phyloP scores from a whole-genome alignment of 2,329 filamentous ascomycete species.

The Diaporthe aspalathi region DNA sequence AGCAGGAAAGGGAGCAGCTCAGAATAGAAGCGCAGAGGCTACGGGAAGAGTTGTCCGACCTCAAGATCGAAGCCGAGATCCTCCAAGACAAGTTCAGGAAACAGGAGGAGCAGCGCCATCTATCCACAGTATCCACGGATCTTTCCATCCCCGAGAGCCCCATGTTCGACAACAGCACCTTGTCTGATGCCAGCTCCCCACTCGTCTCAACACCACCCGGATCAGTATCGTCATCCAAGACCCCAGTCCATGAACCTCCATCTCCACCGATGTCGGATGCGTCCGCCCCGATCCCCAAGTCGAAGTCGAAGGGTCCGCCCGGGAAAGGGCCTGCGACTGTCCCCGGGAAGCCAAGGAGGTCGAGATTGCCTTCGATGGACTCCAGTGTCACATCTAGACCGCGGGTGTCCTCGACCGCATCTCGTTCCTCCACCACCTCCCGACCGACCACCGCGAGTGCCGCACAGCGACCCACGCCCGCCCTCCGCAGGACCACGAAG shows the following conservation, averaged over 20 bases:
- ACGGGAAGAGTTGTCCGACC: slow-evolving; percentile 89
- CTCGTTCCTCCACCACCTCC: slow-evolving; percentile 48
- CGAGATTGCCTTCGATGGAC: slow-evolving; percentile 67
- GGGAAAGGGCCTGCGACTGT: slow-evolving; percentile 56
- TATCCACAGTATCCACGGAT: slow-evolving; percentile 71
- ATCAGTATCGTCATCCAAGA: slow-evolving; percentile 57
- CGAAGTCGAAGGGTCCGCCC: slow-evolving; percentile 51
- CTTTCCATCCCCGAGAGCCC: slow-evolving; percentile 75
- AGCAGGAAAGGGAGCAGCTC: slow-evolving; percentile 89
- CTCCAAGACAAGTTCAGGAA: slow-evolving; percentile 93
- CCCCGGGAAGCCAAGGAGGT: slow-evolving; percentile 54
- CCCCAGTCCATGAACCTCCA: slow-evolving; percentile 81
- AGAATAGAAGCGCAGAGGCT: slow-evolving; percentile 92
- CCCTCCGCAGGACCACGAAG: slow-evolving; percentile 59
- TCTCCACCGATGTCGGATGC: slow-evolving; percentile 94
- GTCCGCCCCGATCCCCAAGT: slow-evolving; percentile 70
- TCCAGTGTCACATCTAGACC: slow-evolving; percentile 66
- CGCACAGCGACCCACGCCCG: slow-evolving; percentile 50
- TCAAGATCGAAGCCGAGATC: slow-evolving; percentile 95
- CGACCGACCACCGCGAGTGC: slow-evolving; percentile 61
- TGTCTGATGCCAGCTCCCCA: slow-evolving; percentile 90
- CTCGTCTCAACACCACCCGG: slow-evolving; percentile 87
- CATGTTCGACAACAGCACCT: slow-evolving; percentile 80
- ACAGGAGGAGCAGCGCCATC: slow-evolving; percentile 64
- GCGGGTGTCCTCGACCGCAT: slow-evolving; percentile 53